A percentile compares a stretch with the other conserved stretches of the same genome.
Evolutionary conservation across 139 green algal genomes (phyloP).

Genomic region (Closterium sp.): DNA sequence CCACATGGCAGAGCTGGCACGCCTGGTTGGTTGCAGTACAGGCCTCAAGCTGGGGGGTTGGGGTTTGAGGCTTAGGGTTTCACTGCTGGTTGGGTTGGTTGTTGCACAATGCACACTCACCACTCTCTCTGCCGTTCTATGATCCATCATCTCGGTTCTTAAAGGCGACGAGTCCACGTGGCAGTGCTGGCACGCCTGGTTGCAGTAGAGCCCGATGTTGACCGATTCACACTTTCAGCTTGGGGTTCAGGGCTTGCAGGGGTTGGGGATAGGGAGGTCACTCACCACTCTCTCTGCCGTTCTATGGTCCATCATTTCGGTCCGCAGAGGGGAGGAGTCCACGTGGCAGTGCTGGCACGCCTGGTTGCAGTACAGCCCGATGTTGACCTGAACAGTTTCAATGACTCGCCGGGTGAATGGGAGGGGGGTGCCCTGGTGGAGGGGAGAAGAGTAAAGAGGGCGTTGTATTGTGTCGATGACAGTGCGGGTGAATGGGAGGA

Average conservation of each 20-base stretch:
- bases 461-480: background rate
- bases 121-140: background rate
- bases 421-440: no score
- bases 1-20: slow-evolving; percentile 96
- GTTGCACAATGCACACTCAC: slow-evolving; percentile 5
- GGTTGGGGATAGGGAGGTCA: no score
- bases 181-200: slow-evolving; percentile 94
- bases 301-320: slow-evolving; percentile 70
- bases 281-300: background rate
- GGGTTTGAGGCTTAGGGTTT: background rate
- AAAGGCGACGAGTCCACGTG: slow-evolving; percentile 91
- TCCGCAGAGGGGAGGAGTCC: slow-evolving; percentile 80
- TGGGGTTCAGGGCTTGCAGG: no score
- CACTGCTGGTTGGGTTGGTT: no score
- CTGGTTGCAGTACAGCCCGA: slow-evolving; percentile 98
- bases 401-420: slow-evolving; percentile 18
- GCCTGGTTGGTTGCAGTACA: slow-evolving; percentile 94
- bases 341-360: slow-evolving; percentile 95
- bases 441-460: no score
- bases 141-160: slow-evolving; percentile 75
- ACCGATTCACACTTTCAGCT: slow-evolving; percentile 60
- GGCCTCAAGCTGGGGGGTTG: slow-evolving; percentile 32
- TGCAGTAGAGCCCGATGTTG: slow-evolving; percentile 98
- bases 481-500: no score
- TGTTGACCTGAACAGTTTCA: slow-evolving; percentile 90